phyloP scores from a whole-genome alignment of 805 yeast species.

The Yamadazyma nakazawae region DNA sequence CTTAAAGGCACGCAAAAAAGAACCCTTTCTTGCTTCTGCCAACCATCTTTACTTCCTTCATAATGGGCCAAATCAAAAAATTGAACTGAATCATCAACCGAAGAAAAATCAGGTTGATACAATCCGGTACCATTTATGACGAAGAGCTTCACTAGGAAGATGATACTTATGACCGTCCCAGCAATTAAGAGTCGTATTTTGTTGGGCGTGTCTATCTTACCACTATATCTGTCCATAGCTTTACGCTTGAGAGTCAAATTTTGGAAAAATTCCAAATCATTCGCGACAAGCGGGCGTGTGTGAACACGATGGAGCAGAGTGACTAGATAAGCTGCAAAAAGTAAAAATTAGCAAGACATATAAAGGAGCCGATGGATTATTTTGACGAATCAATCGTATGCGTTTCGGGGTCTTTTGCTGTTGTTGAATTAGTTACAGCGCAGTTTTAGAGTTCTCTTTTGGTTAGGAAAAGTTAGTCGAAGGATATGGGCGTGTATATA shows the following conservation, averaged over 20 bases:
- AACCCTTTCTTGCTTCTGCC: constrained; percentile 76
- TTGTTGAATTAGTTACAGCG: no score
- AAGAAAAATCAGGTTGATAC: constrained; percentile 33
- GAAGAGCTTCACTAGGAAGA: constrained; percentile 15
- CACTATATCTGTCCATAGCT: constrained; percentile 1
- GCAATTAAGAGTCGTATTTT: constrained; percentile 10
- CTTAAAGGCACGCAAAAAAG: constrained; percentile 85
- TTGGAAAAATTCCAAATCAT: neutral
- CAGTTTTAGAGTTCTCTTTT: no score
- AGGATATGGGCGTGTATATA: no score
- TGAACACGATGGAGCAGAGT: neutral
- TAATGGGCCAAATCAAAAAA: constrained; percentile 71
- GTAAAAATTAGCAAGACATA: neutral
- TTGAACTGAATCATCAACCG: constrained; percentile 42
- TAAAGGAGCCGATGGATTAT: neutral
- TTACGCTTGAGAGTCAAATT: neutral
- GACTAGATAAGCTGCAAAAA: neutral
- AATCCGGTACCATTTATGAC: constrained; percentile 10
- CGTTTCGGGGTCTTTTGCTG: no score
- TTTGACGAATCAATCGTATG: no score
- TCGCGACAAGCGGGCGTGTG: neutral
- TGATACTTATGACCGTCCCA: constrained; percentile 9
- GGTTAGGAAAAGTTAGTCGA: no score
- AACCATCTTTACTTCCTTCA: constrained; percentile 66
- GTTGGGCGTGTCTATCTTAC: constrained; percentile 8